A percentile compares a stretch with the other conserved stretches of the same genome.
phyloP scores from a whole-genome alignment of 441 rosid genomes.

The Erodium moschatum region DNA sequence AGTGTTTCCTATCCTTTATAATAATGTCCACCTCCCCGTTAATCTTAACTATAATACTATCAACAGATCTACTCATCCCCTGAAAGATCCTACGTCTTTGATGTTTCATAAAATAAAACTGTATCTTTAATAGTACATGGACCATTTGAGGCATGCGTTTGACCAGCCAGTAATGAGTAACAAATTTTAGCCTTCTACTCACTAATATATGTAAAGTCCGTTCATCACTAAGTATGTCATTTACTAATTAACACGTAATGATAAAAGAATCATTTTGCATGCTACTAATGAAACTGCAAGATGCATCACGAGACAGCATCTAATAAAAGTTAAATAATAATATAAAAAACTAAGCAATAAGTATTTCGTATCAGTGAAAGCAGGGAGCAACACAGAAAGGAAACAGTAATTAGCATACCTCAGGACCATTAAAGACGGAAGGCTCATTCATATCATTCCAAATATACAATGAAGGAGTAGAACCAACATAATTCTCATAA shows the following conservation, averaged over 20 bases:
- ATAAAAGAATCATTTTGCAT: background rate
- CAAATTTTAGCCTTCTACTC: background rate
- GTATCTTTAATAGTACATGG: too few species aligned
- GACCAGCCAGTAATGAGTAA: background rate
- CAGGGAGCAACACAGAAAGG: background rate
- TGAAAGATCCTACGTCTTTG: too few species aligned
- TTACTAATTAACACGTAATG: background rate
- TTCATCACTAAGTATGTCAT: background rate
- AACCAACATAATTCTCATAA: conserved; percentile 61
- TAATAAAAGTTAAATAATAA: background rate
- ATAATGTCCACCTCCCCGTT: too few species aligned
- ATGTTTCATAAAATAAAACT: too few species aligned
- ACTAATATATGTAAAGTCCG: background rate
- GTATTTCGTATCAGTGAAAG: background rate
- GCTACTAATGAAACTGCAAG: too few species aligned
- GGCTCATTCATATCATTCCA: conserved; percentile 99
- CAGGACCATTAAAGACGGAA: conserved; percentile 97
- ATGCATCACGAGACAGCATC: background rate
- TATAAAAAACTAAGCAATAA: background rate
- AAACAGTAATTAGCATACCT: conserved; percentile 40
- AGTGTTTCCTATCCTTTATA: too few species aligned
- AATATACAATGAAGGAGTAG: conserved; percentile 78
- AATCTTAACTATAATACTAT: too few species aligned
- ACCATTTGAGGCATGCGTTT: too few species aligned
- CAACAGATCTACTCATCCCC: too few species aligned